Base-by-base conservation (phyloP, 495 filamentous ascomycete species). In the Aspergillus nidulans region DNA sequence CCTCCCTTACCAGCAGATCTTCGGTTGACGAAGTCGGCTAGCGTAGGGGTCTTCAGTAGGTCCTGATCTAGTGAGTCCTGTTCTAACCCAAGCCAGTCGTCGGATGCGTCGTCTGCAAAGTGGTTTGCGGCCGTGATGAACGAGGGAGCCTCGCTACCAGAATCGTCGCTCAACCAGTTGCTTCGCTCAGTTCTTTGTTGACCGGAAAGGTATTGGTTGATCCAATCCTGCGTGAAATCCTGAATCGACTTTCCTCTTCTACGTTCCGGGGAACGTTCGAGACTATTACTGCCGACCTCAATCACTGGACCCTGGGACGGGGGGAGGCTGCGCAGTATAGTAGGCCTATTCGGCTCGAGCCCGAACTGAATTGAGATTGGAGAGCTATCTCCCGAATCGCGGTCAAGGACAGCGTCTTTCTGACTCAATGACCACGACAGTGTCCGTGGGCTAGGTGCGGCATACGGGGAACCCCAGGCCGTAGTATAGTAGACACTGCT, bases 201-300 rank as follows among this genome's bases (percentile, higher is more conserved):
- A 57, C 80, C 77, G 9, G 81, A 79, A 6, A 87, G 83, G 58
- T 88, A 86, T 58, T 87, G 84, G 36, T 87, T 83, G 55, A 90
- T 86, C 87, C 87, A 90, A 73, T 87, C 85, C 62, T 89, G 82
- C 1, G 86, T 89, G 50, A 89, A 83, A 40, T 86, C 85, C 49
- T 72, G 71, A 44, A 73, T 72, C 2, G 73, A 70, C 50, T 68
- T 69, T 15, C 63, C 80, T 68, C 58, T 78, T 63, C 59, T 52
- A 39, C 59, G 63, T 9, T 47, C 54, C 20, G 64, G 30, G 43
- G 66, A 67, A 21, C 59, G 61, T 30, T 59, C 55, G 26, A 62
- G 55, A 52, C 23, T 40, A 49, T 49, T 42, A 46, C 53, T 1
- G 49, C 19, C 47, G 56, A 59, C 46, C 23, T 58, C 38, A 63